Evolutionary conservation across 768 basidiomycete species (phyloP), one percentile per base, ranked within the genome.

Genomic region (Mycena olivaceomarginata): DNA sequence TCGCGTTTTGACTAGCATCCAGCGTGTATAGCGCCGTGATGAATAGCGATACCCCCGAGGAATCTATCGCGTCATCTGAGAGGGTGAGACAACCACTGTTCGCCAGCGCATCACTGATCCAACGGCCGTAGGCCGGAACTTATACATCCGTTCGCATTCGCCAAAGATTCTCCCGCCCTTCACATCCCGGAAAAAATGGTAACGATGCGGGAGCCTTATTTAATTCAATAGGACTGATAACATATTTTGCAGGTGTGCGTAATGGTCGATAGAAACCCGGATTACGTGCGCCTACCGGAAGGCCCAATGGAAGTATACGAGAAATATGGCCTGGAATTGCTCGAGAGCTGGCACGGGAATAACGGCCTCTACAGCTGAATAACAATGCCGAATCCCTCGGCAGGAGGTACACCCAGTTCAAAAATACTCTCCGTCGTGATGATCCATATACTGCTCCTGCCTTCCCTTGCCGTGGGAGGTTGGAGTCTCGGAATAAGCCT

Each of bases 121-220:
- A 41, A 12, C 3, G 25, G 25, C 16, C 25, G 10, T 59, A 94
- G 93, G 93, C 92, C 93, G 0, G 91, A 93, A 39, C 80, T 91
- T 0, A 85, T 94, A 45, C 93, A 94, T 71, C 93, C 93, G 4
- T 94, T 94, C 76, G 93, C 93, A 11, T 92, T 92, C 40, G 93
- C 89, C 0, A 93, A 94, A 66, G 93, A 94, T 71, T 88, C 87
- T 5, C 93, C 92, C 3, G 87, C 90, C n/a, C 87, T 94, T 16
- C 88, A 89, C 46, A 75, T 80, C 0, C 92, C 93, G 2, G 85
- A 89, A 15, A 87, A 86, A 16, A 82, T 93, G 88, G 93, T 93
- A 66, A 72, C 88, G 80, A 10, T 2, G 10, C 5, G 8, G 7
- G 43, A 39, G 48, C 43, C 70, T 51, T 5, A n/a, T 22, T 46